Evolutionary conservation across 352 stramenopile species (phyloP).

Genomic region (Pythium scleroteichum): DNA sequence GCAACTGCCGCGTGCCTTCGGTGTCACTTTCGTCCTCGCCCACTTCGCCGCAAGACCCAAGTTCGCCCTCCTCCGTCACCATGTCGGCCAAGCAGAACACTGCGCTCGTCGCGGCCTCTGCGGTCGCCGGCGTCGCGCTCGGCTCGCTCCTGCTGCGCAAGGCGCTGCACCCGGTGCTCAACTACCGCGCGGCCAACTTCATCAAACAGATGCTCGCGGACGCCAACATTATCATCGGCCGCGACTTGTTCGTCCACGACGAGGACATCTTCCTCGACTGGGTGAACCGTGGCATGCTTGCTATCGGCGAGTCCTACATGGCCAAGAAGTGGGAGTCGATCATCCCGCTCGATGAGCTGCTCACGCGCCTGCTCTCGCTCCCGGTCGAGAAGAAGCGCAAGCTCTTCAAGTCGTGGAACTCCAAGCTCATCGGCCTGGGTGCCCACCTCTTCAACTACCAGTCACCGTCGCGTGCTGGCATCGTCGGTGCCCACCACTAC

Average conservation of each 20-base stretch:
- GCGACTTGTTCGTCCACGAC: slow-evolving; percentile 83
- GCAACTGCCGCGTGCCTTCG: slow-evolving; percentile 17
- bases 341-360: slow-evolving; percentile 73
- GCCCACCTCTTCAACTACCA: slow-evolving; percentile 88
- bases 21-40: slow-evolving; percentile 26
- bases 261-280: slow-evolving; percentile 86
- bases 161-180: slow-evolving; percentile 71
- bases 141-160: slow-evolving; percentile 68
- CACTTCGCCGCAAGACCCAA: slow-evolving; percentile 21
- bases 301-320: slow-evolving; percentile 89
- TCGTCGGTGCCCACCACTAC: slow-evolving; percentile 86
- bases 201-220: slow-evolving; percentile 83
- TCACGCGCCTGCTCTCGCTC: slow-evolving; percentile 72
- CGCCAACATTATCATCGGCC: slow-evolving; percentile 78
- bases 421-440: slow-evolving; percentile 73
- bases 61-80: slow-evolving; percentile 29
- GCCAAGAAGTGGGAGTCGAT: slow-evolving; percentile 85
- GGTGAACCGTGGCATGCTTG: slow-evolving; percentile 82
- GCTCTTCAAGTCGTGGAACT: slow-evolving; percentile 88
- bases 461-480: slow-evolving; percentile 77
- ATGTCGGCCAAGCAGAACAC: slow-evolving; percentile 54
- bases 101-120: slow-evolving; percentile 64
- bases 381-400: slow-evolving; percentile 75
- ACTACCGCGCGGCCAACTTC: slow-evolving; percentile 65
- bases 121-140: slow-evolving; percentile 60